Evolutionary conservation across 2,329 filamentous ascomycete species (phyloP).

Genomic region (Talaromyces sp.): DNA sequence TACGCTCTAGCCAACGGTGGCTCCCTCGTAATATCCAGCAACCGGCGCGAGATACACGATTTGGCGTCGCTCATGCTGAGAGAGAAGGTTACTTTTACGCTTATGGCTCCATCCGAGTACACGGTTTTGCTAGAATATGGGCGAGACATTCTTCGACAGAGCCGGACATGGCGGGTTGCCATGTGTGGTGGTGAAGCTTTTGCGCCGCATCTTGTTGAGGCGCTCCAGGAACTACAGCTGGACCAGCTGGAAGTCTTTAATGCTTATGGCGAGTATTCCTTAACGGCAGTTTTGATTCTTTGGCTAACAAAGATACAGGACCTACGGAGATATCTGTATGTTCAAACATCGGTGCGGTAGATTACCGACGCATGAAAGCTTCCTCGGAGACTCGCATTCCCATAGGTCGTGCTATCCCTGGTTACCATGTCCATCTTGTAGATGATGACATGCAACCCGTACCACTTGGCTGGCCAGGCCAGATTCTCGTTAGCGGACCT

Average conservation of each 20-base stretch:
- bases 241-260: conserved; percentile 10
- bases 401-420: too few relatives aligned
- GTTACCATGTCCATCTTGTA: conserved; percentile 13
- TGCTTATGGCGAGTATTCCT: conserved; percentile 20
- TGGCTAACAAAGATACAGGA: too few relatives aligned
- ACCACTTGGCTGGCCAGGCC: conserved; percentile 34
- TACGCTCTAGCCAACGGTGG: conserved; percentile 15
- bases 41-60: background rate
- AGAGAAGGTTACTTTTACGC: conserved; percentile 16
- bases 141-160: conserved; percentile 8
- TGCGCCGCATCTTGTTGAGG: background rate
- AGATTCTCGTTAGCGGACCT: conserved; percentile 31
- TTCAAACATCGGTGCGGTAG: too few relatives aligned
- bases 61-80: conserved; percentile 14
- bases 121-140: conserved; percentile 14
- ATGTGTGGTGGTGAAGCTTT: conserved; percentile 8
- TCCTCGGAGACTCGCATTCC: too few relatives aligned
- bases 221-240: conserved; percentile 10
- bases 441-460: conserved; percentile 33
- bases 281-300: too few relatives aligned
- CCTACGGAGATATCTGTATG: too few relatives aligned
- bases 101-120: conserved; percentile 19
- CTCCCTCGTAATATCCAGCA: conserved; percentile 12
- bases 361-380: too few relatives aligned
- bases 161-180: conserved; percentile 2